phyloP scores from a whole-genome alignment of 345 rosid genomes.

The Odontarrhena argentea region DNA sequence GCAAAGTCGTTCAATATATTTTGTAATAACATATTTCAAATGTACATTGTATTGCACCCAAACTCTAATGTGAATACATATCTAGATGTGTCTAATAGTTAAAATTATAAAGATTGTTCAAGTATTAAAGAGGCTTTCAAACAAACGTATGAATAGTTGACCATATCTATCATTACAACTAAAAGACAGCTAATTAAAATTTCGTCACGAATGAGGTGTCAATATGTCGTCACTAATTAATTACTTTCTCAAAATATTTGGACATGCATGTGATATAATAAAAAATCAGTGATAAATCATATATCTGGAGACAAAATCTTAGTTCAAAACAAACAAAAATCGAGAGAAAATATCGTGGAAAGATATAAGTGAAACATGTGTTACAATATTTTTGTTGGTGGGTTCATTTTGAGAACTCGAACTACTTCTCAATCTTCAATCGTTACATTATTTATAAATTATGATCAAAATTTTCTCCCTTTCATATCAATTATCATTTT shows the following conservation, averaged over 20 bases:
- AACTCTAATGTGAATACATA: slow-evolving; percentile 20
- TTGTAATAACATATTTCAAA: neutral
- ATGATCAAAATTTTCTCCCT: too few relatives aligned
- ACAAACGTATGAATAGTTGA: slow-evolving; percentile 26
- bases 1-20: neutral
- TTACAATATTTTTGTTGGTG: slow-evolving; percentile 12
- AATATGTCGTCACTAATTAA: slow-evolving; percentile 3
- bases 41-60: neutral
- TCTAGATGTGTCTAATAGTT: slow-evolving; percentile 6
- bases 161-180: slow-evolving; percentile 23
- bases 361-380: neutral
- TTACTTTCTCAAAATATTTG: slow-evolving; percentile 22
- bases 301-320: neutral
- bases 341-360: neutral
- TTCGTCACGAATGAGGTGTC: slow-evolving; percentile 33
- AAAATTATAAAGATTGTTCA: neutral
- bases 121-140: neutral
- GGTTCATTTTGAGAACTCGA: slow-evolving; percentile 6
- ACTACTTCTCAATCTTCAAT: neutral
- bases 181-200: slow-evolving; percentile 31
- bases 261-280: slow-evolving; percentile 23
- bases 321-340: neutral
- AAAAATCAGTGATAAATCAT: neutral
- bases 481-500: too few relatives aligned
- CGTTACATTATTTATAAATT: neutral